phyloP scores from a whole-genome alignment of 768 basidiomycete species.

The Crassisporium funariophilum region DNA sequence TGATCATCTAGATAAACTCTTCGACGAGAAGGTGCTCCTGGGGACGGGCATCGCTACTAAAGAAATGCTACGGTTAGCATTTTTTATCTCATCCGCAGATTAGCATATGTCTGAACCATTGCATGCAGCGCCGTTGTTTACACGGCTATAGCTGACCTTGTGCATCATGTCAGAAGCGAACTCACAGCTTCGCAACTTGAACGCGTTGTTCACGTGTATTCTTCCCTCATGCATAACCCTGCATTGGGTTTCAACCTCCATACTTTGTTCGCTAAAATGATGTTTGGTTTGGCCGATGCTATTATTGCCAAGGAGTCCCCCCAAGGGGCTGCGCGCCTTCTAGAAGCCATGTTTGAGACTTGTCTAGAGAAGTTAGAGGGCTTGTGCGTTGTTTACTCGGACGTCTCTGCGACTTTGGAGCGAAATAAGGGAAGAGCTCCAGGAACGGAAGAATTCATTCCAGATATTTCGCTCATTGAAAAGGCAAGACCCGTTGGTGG shows the following conservation, averaged over 20 bases:
- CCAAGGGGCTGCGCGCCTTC: conserved; percentile 66
- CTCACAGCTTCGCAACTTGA: conserved; percentile 75
- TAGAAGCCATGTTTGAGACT: conserved; percentile 77
- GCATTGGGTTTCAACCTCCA: conserved; percentile 80
- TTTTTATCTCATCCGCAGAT: not conserved
- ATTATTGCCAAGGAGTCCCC: conserved; percentile 76
- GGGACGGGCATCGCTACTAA: conserved; percentile 82
- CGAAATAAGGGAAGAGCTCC: conserved; percentile 36
- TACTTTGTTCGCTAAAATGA: conserved; percentile 89
- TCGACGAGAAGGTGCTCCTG: conserved; percentile 88
- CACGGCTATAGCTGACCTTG: conserved; percentile 87
- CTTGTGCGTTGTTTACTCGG: conserved; percentile 64
- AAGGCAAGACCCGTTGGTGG: conserved; percentile 81
- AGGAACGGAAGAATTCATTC: conserved; percentile 35
- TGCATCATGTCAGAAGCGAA: conserved; percentile 88
- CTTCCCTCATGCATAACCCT: conserved; percentile 87
- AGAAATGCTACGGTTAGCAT: conserved; percentile 75
- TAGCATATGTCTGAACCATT: conserved; percentile 10
- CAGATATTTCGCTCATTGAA: conserved; percentile 76
- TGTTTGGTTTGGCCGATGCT: conserved; percentile 85
- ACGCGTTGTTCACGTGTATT: conserved; percentile 81
- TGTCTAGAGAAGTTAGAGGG: conserved; percentile 85
- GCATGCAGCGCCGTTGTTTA: conserved; percentile 71
- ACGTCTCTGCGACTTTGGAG: conserved; percentile 50
- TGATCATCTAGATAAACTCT: conserved; percentile 82